Evolutionary conservation across 257 asterid species (phyloP).

Genomic region (Linderniella brevidens): DNA sequence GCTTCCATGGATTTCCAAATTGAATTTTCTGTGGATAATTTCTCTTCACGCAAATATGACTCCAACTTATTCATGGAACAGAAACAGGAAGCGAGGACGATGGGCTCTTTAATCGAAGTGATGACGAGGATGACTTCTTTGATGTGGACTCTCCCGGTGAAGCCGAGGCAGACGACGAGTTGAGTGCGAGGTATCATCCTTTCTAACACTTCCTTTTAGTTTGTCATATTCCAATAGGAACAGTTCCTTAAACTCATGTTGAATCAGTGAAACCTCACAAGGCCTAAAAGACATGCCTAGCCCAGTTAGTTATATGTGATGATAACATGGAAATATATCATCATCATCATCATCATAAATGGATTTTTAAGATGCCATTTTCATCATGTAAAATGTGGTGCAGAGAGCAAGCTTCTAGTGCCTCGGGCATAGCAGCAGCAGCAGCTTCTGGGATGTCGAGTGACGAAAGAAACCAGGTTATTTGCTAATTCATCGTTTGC

Average conservation of each 20-base stretch:
- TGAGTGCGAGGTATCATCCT: constrained; percentile 58
- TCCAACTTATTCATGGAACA: constrained; percentile 16
- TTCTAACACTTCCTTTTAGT: background rate
- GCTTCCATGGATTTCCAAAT: background rate
- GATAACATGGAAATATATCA: background rate
- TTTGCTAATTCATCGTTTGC: constrained; percentile 1
- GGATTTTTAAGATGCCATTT: constrained; percentile 3
- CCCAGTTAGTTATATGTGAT: no score
- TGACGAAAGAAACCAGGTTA: constrained; percentile 81
- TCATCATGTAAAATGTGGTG: constrained; percentile 8
- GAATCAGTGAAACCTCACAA: background rate
- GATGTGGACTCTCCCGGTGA: constrained; percentile 91
- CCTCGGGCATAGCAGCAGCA: constrained; percentile 74
- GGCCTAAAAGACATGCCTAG: no score
- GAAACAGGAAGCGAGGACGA: constrained; percentile 99
- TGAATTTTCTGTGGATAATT: constrained; percentile 6
- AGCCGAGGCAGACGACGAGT: constrained; percentile 86
- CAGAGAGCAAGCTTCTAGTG: constrained; percentile 92
- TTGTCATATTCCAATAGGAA: background rate
- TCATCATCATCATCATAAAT: background rate
- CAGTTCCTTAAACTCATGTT: background rate
- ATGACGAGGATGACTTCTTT: constrained; percentile 66
- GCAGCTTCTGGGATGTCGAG: constrained; percentile 76
- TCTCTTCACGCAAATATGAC: background rate
- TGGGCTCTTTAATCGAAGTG: constrained; percentile 70